phyloP scores from a whole-genome alignment of 2,329 filamentous ascomycete species.

The Colletotrichum australisinense region DNA sequence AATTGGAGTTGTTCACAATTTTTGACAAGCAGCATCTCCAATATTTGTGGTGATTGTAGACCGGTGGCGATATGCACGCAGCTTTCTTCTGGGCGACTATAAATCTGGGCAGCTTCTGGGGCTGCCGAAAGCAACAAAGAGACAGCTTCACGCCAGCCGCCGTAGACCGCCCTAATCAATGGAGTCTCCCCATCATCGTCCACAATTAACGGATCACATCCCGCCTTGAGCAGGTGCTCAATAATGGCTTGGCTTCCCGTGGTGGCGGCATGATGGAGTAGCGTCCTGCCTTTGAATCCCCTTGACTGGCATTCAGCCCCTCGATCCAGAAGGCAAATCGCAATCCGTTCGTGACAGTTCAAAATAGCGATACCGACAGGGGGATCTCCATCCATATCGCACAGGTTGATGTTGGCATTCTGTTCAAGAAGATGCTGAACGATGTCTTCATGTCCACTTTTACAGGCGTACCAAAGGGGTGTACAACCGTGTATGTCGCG shows the following conservation, averaged over 20 bases:
- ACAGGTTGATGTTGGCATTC: not conserved
- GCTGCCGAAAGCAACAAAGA: not conserved
- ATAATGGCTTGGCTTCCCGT: too few relatives aligned
- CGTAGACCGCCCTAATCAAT: too few relatives aligned
- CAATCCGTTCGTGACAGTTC: not conserved
- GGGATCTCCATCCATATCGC: not conserved
- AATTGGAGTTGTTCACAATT: not conserved
- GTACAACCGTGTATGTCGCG: rapidly evolving
- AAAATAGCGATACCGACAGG: not conserved
- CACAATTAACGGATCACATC: too few relatives aligned
- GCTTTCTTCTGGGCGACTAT: rapidly evolving
- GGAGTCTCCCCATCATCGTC: too few relatives aligned
- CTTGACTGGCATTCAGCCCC: not conserved
- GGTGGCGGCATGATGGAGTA: too few relatives aligned
- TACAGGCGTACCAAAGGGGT: not conserved
- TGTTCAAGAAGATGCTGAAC: not conserved
- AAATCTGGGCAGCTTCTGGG: not conserved
- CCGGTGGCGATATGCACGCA: not conserved
- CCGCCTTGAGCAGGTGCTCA: too few relatives aligned
- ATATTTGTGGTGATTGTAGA: not conserved
- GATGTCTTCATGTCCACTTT: not conserved
- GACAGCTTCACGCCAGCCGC: not conserved
- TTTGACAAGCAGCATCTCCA: not conserved
- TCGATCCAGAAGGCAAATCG: not conserved
- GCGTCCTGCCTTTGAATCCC: too few relatives aligned